Percentiles rank a stretch among this genome's conserved stretches.
These are phyloP conservation scores for Mrakia gelida DNA, from an alignment of 768 basidiomycete species.

Conservation along the genomic window DNA sequence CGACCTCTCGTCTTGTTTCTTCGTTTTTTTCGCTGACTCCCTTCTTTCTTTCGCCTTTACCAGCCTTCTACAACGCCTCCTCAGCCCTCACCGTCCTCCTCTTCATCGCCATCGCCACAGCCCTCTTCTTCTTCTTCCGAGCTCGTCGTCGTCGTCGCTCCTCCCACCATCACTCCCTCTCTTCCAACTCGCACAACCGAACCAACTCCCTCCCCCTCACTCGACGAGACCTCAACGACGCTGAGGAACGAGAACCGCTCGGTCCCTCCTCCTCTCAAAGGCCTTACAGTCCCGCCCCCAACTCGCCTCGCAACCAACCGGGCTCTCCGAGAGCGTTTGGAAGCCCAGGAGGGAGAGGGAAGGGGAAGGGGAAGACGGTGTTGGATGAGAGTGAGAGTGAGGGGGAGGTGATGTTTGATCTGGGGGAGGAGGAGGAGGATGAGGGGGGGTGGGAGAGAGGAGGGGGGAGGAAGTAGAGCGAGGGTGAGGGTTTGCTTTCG, in stretches of 20 bases:
- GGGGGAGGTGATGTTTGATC: slow-evolving; percentile 25
- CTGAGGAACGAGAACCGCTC: slow-evolving; percentile 8
- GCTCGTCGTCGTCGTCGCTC: slow-evolving; percentile 48
- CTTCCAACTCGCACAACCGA: not conserved
- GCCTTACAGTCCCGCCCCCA: not conserved
- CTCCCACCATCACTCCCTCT: not conserved
- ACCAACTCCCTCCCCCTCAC: slow-evolving; percentile 20
- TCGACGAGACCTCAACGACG: slow-evolving; percentile 2
- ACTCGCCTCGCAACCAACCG: not conserved
- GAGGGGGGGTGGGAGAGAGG: not conserved
- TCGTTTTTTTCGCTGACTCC: no score
- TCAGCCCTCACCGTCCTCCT: slow-evolving; percentile 80
- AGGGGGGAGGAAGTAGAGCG: not conserved
- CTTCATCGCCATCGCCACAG: slow-evolving; percentile 63
- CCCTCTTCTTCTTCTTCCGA: slow-evolving; percentile 75
- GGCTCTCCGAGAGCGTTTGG: not conserved
- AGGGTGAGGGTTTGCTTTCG: not conserved
- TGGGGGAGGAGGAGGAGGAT: slow-evolving; percentile 20
- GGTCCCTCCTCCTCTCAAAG: not conserved
- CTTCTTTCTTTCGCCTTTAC: no score
- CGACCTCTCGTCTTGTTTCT: not conserved
- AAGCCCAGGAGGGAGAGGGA: not conserved
- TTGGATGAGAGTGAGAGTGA: slow-evolving; percentile 21
- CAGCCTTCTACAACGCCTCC: slow-evolving; percentile 92
- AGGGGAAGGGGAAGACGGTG: slow-evolving; percentile 18